Base-by-base conservation (phyloP, 2,329 filamentous ascomycete genomes). In the Canariomyces notabilis region DNA sequence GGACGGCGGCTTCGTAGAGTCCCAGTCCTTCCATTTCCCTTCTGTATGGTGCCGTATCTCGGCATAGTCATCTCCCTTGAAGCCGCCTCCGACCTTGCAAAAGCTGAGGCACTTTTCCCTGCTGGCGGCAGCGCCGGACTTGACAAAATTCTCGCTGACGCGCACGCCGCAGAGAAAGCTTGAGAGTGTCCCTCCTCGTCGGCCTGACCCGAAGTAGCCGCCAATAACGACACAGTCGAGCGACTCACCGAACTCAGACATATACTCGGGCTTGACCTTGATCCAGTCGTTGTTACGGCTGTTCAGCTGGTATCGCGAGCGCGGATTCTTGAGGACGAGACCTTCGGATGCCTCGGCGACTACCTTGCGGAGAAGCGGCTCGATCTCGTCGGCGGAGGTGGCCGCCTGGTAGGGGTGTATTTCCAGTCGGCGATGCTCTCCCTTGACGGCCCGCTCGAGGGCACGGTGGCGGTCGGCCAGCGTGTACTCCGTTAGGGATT, bases 221-320 rank as follows among this genome's bases (percentile, higher is more conserved):
- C 91, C 93, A 43, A 98, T 80, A 14, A 98, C 75, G 12, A 96
- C 71, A 55, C 89, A 89, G 62, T 98, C 93, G 3, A 98, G 79
- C 0, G 85, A 88, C 66, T 97, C 91, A 51, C 93, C 93, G 63
- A 93, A 95, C 52, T 95, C 91, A 2, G 83, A 83, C 90, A 97
- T 96, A 65, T 98, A 98, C 54, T 98, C 93, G 1, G 93, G 93
- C 60, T 98, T 98, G 7, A 98, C 90, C 64, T 98, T 98, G 68
- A 96, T 85, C 93, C 93, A 98, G 65, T 95, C 88, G 57, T 95
- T 87, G 59, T 94, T 93, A 38, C 93, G 85, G 56, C 88, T 87
- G 60, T 95, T 95, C 8, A 97, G 75, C 6, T 81, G 77, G 63
- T 98, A 98, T 59, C 80, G 77, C 0, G 90, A 95, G 5, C 85